Conservation (phyloP, 2,329 filamentous ascomycete species). For the Fusarium sp. region DNA sequence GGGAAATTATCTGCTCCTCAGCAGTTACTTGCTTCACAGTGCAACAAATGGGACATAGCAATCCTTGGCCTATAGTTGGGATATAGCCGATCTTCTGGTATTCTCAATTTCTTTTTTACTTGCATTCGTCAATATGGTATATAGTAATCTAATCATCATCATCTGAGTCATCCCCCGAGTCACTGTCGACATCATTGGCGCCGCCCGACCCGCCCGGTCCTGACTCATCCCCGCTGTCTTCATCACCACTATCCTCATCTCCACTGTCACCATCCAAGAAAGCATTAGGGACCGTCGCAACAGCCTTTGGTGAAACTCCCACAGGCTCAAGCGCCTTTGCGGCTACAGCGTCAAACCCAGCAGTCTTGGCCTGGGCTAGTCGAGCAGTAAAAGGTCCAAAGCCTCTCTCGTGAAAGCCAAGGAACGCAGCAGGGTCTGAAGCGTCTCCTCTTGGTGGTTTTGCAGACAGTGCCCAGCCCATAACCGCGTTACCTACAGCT, state of each 20-base stretch:
- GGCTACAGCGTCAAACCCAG: background rate
- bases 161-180: background rate
- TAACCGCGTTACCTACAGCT: slow-evolving; percentile 4
- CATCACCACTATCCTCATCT: slow-evolving; percentile 3
- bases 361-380: background rate
- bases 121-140: background rate
- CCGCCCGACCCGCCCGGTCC: background rate
- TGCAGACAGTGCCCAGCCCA: slow-evolving; percentile 7
- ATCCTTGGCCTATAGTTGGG: no score
- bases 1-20: no score
- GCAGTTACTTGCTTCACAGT: no score
- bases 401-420: slow-evolving; percentile 5
- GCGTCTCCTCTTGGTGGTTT: background rate
- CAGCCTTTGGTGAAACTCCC: background rate
- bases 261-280: background rate
- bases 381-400: background rate
- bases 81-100: background rate
- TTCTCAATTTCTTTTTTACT: background rate
- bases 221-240: background rate
- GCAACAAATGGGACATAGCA: no score
- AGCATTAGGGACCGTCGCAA: background rate
- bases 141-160: background rate
- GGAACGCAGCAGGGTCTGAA: background rate
- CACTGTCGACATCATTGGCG: background rate
- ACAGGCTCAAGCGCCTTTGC: slow-evolving; percentile 6